Evolutionary conservation across 257 asterid species (phyloP).

Genomic region (Paraleonurus japonicus): DNA sequence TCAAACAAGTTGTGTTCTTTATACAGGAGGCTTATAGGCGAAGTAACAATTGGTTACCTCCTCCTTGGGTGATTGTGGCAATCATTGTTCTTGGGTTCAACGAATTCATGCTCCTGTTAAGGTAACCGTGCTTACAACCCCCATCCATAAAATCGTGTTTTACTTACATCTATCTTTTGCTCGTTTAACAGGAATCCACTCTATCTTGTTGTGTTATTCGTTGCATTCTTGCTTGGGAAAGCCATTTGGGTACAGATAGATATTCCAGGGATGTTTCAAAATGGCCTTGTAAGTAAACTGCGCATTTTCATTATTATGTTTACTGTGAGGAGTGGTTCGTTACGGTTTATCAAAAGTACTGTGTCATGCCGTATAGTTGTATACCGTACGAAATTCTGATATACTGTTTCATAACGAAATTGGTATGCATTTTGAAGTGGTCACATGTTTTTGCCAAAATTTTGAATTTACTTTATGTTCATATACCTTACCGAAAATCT

Average conservation of each 20-base stretch:
- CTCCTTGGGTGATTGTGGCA: constrained; percentile 64
- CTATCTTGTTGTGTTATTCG: constrained; percentile 46
- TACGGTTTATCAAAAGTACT: no score
- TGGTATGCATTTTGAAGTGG: no score
- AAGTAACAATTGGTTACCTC: constrained; percentile 60
- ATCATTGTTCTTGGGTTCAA: constrained; percentile 63
- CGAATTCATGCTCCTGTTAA: constrained; percentile 63
- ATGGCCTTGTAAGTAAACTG: constrained; percentile 49
- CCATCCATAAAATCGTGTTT: neutral
- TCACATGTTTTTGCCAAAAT: no score
- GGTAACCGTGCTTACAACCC: constrained; percentile 28
- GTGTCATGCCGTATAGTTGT: no score
- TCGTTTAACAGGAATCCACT: constrained; percentile 57
- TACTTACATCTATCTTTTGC: neutral
- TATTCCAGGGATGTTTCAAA: constrained; percentile 41
- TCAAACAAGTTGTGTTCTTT: no score
- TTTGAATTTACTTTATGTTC: no score
- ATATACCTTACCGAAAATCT: no score
- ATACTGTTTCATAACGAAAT: no score
- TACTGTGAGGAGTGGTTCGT: no score
- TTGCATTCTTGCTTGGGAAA: constrained; percentile 42
- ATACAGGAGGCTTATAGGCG: constrained; percentile 51
- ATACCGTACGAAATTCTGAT: no score
- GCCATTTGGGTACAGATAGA: constrained; percentile 61
- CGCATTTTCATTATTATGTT: neutral